Base-by-base conservation (phyloP, 2,329 filamentous ascomycete species). In the Nothophaeocryptopus gaeumannii region DNA sequence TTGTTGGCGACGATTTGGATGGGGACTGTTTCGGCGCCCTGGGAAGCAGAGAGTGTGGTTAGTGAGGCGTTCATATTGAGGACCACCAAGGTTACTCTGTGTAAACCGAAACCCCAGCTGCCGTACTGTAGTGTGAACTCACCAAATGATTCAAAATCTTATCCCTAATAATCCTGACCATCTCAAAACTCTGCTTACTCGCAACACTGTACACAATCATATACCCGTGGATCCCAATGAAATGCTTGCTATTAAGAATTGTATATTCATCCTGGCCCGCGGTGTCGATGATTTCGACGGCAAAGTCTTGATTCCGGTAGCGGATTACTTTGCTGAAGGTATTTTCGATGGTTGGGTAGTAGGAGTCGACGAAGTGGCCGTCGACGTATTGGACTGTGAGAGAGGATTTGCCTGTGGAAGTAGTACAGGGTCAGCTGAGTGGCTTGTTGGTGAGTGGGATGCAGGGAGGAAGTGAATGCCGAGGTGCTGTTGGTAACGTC, bases 261-360 rank as follows among this genome's bases (percentile, higher is more conserved):
- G 89, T 95, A 77, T 99, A 99, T 73, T 99, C 93, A 77, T 99
- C 93, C 86, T 93, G 66, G 53, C 93, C 93, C 45, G 93, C 93
- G 26, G 93, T 99, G 70, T 99, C 93, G 70, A 99, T 93, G 65
- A 99, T 97, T 75, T 99, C 93, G 10, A 91, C 96, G 44, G 88
- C 84, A 72, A 85, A 99, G 59, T 97, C 93, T 71, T 96, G 89
- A 43, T 88, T 86, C 72, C 93, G 95, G 72, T 88, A 86, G 63
- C 89, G 87, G 70, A 99, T 96, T 61, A 90, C 85, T 71, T 95
- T 95, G 77, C 87, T 95, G 70, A 99, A 99, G 2, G 92, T 97
- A 72, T 97, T 99, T 72, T 99, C 93, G 66, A 99, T 97, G 35
- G 93, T 99, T 32, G 93, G 93, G 71, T 99, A 99, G 74, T 99